Percentiles rank a stretch among this genome's conserved stretches.
These are phyloP conservation scores for Leucogyrophana mollusca DNA, from an alignment of 768 basidiomycete genomes.

Conservation along the genomic window DNA sequence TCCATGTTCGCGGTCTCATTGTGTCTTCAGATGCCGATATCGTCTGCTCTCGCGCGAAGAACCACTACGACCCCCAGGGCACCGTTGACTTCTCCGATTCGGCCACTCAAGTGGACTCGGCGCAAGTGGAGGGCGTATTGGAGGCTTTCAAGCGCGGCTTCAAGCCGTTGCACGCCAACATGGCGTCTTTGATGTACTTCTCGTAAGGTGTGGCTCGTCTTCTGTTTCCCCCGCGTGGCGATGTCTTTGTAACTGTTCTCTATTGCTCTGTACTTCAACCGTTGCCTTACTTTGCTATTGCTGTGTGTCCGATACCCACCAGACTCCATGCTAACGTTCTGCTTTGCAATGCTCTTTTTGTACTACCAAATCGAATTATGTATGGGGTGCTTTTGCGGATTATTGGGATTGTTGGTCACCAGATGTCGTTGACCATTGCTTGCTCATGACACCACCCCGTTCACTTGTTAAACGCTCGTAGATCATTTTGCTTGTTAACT, in stretches of 20 bases:
- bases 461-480: too few relatives aligned
- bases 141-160: slow-evolving; percentile 53
- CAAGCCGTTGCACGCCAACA: slow-evolving; percentile 52
- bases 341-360: too few relatives aligned
- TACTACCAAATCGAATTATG: too few relatives aligned
- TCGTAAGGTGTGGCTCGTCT: slow-evolving; percentile 27
- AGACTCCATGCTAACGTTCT: too few relatives aligned
- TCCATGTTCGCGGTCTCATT: not conserved
- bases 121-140: slow-evolving; percentile 39
- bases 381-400: too few relatives aligned
- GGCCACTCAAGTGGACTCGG: slow-evolving; percentile 45
- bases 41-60: slow-evolving; percentile 74
- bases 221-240: not conserved
- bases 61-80: slow-evolving; percentile 71
- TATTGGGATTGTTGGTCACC: too few relatives aligned
- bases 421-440: too few relatives aligned
- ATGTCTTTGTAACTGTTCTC: not conserved
- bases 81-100: slow-evolving; percentile 59
- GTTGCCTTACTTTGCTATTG: too few relatives aligned
- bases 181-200: slow-evolving; percentile 59
- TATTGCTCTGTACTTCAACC: too few relatives aligned
- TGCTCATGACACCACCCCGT: too few relatives aligned
- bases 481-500: too few relatives aligned
- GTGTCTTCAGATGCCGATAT: slow-evolving; percentile 65
- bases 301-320: too few relatives aligned